Base-by-base conservation (phyloP, 139 green algal genomes). In the Haematococcus lacustris region DNA sequence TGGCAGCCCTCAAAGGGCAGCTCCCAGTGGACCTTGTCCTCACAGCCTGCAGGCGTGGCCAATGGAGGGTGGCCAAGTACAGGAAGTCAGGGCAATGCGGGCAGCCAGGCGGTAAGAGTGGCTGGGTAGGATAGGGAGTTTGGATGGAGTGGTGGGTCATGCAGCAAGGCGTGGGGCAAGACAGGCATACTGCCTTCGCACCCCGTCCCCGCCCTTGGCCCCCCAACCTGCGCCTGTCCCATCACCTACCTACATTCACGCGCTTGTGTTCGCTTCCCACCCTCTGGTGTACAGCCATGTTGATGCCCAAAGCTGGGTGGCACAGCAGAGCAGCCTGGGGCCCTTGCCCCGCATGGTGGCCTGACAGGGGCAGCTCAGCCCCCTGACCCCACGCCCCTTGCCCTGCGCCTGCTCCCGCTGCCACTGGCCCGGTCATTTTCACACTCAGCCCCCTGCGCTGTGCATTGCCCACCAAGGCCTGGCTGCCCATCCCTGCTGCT, bases 1-100 rank as follows among this genome's bases (percentile, higher is more conserved):
- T 43, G n/a, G 25, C 37, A 43, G 3, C 25, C 6, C 28, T n/a
- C 39, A 1, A 80, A 79, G 1, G 80, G 83, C 34, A 74, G 57
- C 69, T 79, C 70, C 77, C 75, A 82, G 57, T 75, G 47, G n/a
- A 76, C 77, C 63, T 86, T 80, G 73, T 86, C 81, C 67, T 72
- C 67, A n/a, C 67, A 84, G 35, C 65, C 72, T 70, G 69, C 1
- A 51, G 3, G 51, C 47, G 34, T 33, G 37, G n/a, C n/a, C n/a
- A n/a, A n/a, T n/a, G n/a, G n/a, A n/a, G n/a, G n/a, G n/a, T n/a
- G n/a, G n/a, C n/a, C n/a, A n/a, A n/a, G n/a, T n/a, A n/a, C n/a
- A n/a, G n/a, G n/a, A n/a, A n/a, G n/a, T n/a, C n/a, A n/a, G n/a
- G n/a, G n/a, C n/a, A n/a, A n/a, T n/a, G n/a, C n/a, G n/a, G n/a